Percentiles rank a stretch among this genome's conserved stretches.
Evolutionary conservation across 139 green algal species (phyloP).

Genomic region (Chlamydomonas eustigma): DNA sequence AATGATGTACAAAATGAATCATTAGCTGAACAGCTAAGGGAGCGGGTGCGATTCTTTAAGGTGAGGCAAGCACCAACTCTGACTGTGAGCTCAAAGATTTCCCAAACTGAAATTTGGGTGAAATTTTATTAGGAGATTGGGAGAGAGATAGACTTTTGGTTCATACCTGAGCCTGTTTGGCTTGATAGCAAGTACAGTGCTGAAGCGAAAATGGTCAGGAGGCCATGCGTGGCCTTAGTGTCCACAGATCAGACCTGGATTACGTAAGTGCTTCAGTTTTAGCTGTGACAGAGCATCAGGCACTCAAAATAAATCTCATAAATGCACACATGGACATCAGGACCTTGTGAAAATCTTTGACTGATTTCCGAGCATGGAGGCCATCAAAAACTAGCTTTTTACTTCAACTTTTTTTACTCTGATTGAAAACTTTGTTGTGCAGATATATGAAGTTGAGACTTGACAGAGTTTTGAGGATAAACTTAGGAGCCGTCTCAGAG

Average conservation of each 20-base stretch:
- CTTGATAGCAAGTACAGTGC: conserved; percentile 73
- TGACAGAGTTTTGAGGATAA: conserved; percentile 78
- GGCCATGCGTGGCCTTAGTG: conserved; percentile 76
- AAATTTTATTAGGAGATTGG: conserved; percentile 59
- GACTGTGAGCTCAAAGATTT: no score
- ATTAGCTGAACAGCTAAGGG: conserved; percentile 84
- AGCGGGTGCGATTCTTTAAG: conserved; percentile 61
- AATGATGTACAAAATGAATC: conserved; percentile 88
- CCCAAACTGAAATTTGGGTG: not conserved
- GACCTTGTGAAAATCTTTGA: no score
- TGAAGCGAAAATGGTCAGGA: conserved; percentile 67
- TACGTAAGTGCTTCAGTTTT: conserved; percentile 52
- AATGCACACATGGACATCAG: no score
- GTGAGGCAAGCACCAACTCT: not conserved
- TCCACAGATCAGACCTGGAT: conserved; percentile 87
- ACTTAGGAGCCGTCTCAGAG: conserved; percentile 50
- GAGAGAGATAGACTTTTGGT: conserved; percentile 64
- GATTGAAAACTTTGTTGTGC: no score
- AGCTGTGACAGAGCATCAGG: no score
- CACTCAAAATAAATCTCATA: no score
- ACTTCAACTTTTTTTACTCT: no score
- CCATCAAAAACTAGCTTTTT: no score
- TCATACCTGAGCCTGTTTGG: conserved; percentile 78
- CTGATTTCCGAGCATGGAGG: no score
- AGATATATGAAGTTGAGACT: conserved; percentile 93